Evolutionary conservation across 495 filamentous ascomycete genomes (phyloP).

Genomic region (Aspergillus taichungensis): DNA sequence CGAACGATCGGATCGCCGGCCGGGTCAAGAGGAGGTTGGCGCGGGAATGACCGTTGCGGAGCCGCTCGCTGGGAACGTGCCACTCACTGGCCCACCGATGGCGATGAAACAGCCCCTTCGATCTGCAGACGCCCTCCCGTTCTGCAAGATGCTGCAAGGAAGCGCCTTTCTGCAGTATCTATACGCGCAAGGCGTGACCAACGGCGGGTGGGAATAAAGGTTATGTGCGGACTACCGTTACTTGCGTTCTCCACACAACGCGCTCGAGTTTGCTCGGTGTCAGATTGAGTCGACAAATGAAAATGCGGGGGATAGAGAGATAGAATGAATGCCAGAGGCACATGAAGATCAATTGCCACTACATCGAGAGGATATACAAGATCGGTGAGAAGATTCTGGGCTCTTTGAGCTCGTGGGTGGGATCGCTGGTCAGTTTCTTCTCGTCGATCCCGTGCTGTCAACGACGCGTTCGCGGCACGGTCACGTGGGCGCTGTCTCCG

Average conservation of each 20-base stretch:
- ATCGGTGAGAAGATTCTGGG: background rate
- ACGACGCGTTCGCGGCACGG: constrained; percentile 32
- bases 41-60: constrained; percentile 7
- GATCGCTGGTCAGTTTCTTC: no score
- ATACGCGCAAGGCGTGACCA: constrained; percentile 5
- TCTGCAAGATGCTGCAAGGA: constrained; percentile 8
- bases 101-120: background rate
- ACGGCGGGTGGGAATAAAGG: background rate
- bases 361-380: background rate
- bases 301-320: background rate
- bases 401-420: no score
- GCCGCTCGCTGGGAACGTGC: background rate
- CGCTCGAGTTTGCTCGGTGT: constrained; percentile 1
- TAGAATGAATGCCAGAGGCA: background rate
- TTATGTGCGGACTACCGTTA: constrained; percentile 1
- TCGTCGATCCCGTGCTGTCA: background rate
- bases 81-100: background rate
- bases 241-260: constrained; percentile 7
- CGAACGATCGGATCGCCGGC: constrained; percentile 4
- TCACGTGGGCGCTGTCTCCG: constrained; percentile 21
- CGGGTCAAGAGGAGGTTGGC: constrained; percentile 2
- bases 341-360: background rate
- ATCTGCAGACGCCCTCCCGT: background rate
- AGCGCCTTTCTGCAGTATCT: constrained; percentile 3
- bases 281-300: background rate